Base-by-base conservation (phyloP, 306 rosid genomes). In the Argentina anserina region DNA sequence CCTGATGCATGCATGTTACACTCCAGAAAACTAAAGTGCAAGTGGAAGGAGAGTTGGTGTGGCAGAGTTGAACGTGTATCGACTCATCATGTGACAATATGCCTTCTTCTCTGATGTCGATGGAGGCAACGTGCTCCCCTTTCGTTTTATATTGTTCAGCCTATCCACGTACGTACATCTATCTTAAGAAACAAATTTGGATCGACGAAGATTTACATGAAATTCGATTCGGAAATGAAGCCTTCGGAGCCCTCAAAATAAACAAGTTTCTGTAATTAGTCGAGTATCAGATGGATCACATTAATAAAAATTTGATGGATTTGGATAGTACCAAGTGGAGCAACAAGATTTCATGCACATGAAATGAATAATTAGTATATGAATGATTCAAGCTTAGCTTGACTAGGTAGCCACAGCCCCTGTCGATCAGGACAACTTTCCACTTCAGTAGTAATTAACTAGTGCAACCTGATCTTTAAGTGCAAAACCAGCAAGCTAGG, bases 11-110 rank as follows among this genome's bases (percentile, higher is more conserved):
- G n/a, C n/a, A n/a, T n/a, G 10, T 53, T 26, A 60, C 40, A 31
- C 12, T 17, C 47, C 7, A 34, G 34, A 36, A 2, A 20, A 25
- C 11, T 5, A 2, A 36, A 65, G 34, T 7, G 50, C 76, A 78
- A 50, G 47, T 61, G 56, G 67, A 69, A 31, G 3, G 18, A 59
- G 17, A 1, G 41, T 61, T 17, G 26, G 67, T 67, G 82, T 77
- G 2, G 40, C 4, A 21, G n/a, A 50, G 33, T 17, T 40, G 59
- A 69, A 87, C 83, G 85, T 78, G 87, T 75, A 40, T 49, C 50
- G 46, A 12, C 78, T 72, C 52, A 77, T 64, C 91, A 82, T 87
- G 56, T 87, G 88, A 39, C 26, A 53, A 60, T 80, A 80, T 83
- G 81, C 87, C 33, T 60, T 77, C 81, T 52, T 67, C 77, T 72